Evolutionary conservation across 1,284 basidiomycete species (phyloP).

Genomic region (Ustilago esculenta): DNA sequence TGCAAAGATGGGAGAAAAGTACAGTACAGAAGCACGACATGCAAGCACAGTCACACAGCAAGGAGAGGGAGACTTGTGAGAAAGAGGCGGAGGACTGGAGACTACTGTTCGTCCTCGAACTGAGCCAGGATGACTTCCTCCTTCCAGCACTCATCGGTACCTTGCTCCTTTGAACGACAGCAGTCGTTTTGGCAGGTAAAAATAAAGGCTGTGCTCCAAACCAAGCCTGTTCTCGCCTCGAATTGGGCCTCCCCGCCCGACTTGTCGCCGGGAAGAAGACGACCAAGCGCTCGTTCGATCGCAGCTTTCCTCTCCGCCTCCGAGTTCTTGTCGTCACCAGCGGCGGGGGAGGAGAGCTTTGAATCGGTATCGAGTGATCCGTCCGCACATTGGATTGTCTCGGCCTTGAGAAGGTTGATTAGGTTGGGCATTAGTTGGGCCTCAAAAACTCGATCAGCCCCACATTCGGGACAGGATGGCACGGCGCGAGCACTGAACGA

Average conservation of each 20-base stretch:
- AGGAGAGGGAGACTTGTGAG: too few relatives aligned
- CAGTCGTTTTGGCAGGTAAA: conserved; percentile 63
- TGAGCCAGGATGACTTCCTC: conserved; percentile 55
- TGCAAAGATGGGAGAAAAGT: too few relatives aligned
- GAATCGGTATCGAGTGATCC: conserved; percentile 9
- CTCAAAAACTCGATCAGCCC: conserved; percentile 58
- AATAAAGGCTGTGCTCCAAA: conserved; percentile 62
- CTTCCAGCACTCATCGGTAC: conserved; percentile 50
- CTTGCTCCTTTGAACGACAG: background rate
- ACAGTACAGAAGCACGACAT: too few relatives aligned
- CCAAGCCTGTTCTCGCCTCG: conserved; percentile 49
- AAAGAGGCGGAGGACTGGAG: too few relatives aligned
- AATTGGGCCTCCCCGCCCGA: conserved; percentile 3
- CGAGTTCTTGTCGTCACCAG: background rate
- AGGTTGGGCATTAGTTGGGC: conserved; percentile 67
- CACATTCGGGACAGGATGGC: conserved; percentile 55
- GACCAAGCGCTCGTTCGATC: conserved; percentile 57
- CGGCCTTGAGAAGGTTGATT: conserved; percentile 55
- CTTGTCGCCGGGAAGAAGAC: conserved; percentile 17
- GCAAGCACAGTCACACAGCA: too few relatives aligned
- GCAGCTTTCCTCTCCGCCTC: conserved; percentile 44
- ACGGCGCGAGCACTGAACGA: conserved; percentile 20
- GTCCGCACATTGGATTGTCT: conserved; percentile 33
- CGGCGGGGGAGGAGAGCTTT: background rate
- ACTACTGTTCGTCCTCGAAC: conserved; percentile 52